phyloP scores from a whole-genome alignment of 129 eudicot genomes.

The Logfia minima region DNA sequence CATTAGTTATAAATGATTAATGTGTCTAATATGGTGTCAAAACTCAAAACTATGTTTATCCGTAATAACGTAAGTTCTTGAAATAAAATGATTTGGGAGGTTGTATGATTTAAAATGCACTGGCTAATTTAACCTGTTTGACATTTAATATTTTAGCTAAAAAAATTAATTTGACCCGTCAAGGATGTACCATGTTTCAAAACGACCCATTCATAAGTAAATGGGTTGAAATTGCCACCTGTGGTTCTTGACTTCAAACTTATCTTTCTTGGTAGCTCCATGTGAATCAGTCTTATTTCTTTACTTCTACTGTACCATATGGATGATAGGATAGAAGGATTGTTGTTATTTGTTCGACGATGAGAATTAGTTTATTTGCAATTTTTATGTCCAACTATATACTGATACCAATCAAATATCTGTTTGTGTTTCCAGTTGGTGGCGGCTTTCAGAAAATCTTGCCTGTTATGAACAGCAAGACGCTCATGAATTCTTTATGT shows the following conservation, averaged over 20 bases:
- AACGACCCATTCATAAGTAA: neutral
- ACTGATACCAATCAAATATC: neutral
- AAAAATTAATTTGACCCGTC: neutral
- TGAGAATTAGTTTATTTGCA: neutral
- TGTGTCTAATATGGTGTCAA: neutral
- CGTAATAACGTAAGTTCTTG: neutral
- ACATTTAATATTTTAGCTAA: neutral
- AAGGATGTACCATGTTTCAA: neutral
- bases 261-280: neutral
- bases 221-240: neutral
- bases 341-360: too few relatives aligned
- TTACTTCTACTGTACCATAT: neutral
- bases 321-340: neutral
- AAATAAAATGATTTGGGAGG: neutral
- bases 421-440: slow-evolving; percentile 55
- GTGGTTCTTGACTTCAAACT: neutral
- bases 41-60: too few relatives aligned
- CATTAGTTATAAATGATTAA: too few relatives aligned
- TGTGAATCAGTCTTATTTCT: neutral
- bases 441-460: slow-evolving; percentile 71
- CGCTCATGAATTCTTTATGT: slow-evolving; percentile 76
- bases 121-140: neutral
- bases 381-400: neutral
- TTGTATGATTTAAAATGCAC: neutral
- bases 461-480: slow-evolving; percentile 82